Conservation (phyloP, 345 rosid species). For the Melastoma malabathricum region DNA sequence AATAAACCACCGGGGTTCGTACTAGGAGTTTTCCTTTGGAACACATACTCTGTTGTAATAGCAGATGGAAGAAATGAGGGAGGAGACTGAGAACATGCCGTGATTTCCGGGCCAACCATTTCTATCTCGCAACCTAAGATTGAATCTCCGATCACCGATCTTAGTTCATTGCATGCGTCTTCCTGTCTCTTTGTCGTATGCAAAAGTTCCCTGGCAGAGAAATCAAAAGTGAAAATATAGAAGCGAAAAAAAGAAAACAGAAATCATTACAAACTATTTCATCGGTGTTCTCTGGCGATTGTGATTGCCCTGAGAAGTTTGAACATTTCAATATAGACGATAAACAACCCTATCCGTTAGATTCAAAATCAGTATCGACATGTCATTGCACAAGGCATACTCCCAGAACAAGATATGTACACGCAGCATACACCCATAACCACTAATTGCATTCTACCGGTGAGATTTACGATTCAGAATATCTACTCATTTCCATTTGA, state of each 20-base stretch:
- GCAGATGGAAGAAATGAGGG: conserved; percentile 51
- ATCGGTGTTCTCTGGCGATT: no score
- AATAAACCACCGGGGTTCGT: conserved; percentile 25
- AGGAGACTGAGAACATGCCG: conserved; percentile 55
- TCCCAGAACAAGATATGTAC: no score
- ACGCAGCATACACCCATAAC: no score
- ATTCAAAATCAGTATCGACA: no score
- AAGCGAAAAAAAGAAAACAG: background rate
- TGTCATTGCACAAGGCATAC: no score
- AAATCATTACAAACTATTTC: background rate
- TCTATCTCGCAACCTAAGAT: conserved; percentile 68
- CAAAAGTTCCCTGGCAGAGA: conserved; percentile 54
- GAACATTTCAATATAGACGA: no score
- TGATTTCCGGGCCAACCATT: conserved; percentile 55
- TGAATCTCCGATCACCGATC: conserved; percentile 35
- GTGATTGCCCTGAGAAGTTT: no score
- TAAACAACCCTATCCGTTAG: no score
- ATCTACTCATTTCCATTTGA: no score
- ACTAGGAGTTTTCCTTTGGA: conserved; percentile 24
- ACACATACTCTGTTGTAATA: conserved; percentile 46
- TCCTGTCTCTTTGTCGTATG: conserved; percentile 61
- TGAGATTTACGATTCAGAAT: no score
- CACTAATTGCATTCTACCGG: no score
- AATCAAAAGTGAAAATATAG: background rate
- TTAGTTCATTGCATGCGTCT: conserved; percentile 34